These are phyloP conservation scores for Microdochium trichocladiopsis DNA, from an alignment of 2,329 filamentous ascomycete genomes.

Conservation along the genomic window DNA sequence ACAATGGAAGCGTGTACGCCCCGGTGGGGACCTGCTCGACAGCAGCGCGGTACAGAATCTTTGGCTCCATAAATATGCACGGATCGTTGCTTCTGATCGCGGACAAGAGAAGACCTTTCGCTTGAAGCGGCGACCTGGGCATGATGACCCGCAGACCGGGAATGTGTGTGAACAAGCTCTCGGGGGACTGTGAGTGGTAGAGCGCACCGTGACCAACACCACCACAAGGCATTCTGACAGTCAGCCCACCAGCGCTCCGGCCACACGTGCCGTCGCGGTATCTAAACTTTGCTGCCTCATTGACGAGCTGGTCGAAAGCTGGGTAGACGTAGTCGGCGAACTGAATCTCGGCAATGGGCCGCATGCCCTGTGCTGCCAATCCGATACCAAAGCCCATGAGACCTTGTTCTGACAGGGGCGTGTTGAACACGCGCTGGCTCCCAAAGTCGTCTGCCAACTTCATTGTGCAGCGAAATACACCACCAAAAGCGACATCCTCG, in stretches of 20 bases:
- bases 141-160: slow-evolving; percentile 81
- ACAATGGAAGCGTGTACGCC: slow-evolving; percentile 75
- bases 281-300: slow-evolving; percentile 83
- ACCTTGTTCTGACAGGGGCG: slow-evolving; percentile 87
- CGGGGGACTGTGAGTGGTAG: slow-evolving; percentile 85
- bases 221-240: slow-evolving; percentile 84
- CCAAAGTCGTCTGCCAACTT: slow-evolving; percentile 85
- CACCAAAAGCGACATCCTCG: slow-evolving; percentile 94
- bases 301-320: slow-evolving; percentile 89
- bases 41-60: slow-evolving; percentile 84
- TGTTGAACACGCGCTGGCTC: slow-evolving; percentile 88
- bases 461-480: slow-evolving; percentile 92
- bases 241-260: slow-evolving; percentile 66
- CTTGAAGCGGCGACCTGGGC: slow-evolving; percentile 78
- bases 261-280: slow-evolving; percentile 61
- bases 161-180: slow-evolving; percentile 81
- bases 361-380: slow-evolving; percentile 83
- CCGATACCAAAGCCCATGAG: slow-evolving; percentile 93
- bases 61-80: slow-evolving; percentile 89
- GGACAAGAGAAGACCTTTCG: slow-evolving; percentile 76
- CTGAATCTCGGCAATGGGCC: slow-evolving; percentile 88
- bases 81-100: slow-evolving; percentile 78
- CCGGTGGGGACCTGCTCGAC: slow-evolving; percentile 84
- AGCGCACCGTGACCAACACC: slow-evolving; percentile 84
- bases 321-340: slow-evolving; percentile 94